Conservation (phyloP, 164 flowering plant species). For the Umbilicus rupestris region DNA sequence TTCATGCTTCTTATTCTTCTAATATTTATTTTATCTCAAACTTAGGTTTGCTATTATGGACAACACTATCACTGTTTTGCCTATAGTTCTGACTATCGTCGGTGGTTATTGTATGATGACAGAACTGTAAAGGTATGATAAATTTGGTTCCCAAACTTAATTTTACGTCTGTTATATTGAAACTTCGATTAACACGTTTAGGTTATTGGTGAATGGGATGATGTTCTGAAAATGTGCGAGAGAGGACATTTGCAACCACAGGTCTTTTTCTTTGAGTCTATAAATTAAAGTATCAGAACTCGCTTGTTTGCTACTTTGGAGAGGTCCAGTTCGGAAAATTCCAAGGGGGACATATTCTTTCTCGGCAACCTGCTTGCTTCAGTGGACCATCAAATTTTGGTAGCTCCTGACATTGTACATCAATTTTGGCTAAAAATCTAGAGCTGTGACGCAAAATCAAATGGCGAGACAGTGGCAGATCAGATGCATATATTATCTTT, state of each 20-base stretch:
- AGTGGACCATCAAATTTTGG: too few species aligned
- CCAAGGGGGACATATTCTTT: too few species aligned
- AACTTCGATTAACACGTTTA: conserved; percentile 15
- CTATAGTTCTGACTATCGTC: conserved; percentile 55
- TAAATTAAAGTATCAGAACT: conserved; percentile 29
- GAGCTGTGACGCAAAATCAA: too few species aligned
- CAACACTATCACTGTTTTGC: conserved; percentile 99
- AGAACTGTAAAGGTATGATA: conserved; percentile 74
- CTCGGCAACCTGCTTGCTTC: too few species aligned
- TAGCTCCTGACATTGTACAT: too few species aligned
- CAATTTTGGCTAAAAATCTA: too few species aligned
- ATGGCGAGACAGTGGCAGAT: too few species aligned
- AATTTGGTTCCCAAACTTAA: background rate
- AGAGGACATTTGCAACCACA: conserved; percentile 94
- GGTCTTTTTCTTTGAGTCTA: conserved; percentile 90
- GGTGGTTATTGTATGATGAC: conserved; percentile 95
- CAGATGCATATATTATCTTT: too few species aligned
- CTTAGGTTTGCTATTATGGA: conserved; percentile 94
- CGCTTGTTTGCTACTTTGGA: too few species aligned
- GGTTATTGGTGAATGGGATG: conserved; percentile 86
- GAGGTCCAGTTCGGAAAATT: too few species aligned
- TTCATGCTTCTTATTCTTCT: background rate
- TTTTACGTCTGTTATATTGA: conserved; percentile 1
- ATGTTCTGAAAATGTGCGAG: conserved; percentile 74
- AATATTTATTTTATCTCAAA: background rate